Conservation (phyloP, 139 green algal species). For the Closterium sp. region DNA sequence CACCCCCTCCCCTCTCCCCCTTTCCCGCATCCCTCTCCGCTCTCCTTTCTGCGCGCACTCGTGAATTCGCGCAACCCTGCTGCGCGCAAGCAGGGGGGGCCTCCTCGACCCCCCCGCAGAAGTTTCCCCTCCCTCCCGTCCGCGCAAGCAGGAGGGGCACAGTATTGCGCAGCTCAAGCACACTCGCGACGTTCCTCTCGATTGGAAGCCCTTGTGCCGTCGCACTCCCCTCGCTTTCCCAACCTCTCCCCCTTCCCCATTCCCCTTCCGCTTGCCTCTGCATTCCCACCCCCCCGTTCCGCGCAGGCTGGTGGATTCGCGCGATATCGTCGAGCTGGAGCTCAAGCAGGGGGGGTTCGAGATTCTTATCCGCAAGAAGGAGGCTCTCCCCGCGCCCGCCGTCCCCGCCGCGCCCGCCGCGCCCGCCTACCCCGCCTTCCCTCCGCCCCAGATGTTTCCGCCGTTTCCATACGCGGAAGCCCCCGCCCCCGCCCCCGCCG, state of each 20-base stretch:
- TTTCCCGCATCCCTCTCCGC: neutral
- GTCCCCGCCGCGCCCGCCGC: slow-evolving; percentile 37
- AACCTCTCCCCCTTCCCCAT: neutral
- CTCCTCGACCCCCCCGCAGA: neutral
- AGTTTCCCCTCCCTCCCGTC: too few species aligned
- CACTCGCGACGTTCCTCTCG: too few species aligned
- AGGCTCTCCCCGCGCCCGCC: slow-evolving; percentile 16
- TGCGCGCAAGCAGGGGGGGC: neutral
- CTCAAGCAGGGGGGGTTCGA: slow-evolving; percentile 89
- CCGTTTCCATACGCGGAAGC: neutral
- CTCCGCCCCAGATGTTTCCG: slow-evolving; percentile 27
- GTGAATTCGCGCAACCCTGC: neutral
- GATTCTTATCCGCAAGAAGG: slow-evolving; percentile 68
- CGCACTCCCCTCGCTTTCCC: too few species aligned
- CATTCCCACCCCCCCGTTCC: neutral
- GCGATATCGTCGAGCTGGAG: slow-evolving; percentile 95
- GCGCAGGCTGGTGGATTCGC: slow-evolving; percentile 81
- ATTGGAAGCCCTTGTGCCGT: too few species aligned
- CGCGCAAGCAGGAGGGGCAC: neutral
- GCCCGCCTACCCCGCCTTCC: slow-evolving; percentile 21
- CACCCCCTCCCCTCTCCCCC: neutral
- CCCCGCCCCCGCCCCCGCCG: slow-evolving; percentile 52
- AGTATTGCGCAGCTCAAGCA: too few species aligned
- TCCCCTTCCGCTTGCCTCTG: neutral
- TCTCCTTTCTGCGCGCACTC: too few species aligned